These are phyloP conservation scores for Exophiala bonariae DNA, from an alignment of 2,329 filamentous ascomycete genomes.

Conservation along the genomic window DNA sequence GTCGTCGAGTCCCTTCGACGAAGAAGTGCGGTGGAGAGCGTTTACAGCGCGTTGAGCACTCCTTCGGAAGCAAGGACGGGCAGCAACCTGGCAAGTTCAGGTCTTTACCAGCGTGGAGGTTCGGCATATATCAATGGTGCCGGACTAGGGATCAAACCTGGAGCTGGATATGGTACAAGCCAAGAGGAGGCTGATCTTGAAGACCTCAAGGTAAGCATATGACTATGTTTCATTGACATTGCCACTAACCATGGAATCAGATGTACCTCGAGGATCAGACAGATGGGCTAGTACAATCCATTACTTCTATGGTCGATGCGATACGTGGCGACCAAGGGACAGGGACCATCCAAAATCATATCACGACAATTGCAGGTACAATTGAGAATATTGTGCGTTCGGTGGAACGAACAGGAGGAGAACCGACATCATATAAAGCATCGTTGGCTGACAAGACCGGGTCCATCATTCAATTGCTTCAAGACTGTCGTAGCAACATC, in stretches of 20 bases:
- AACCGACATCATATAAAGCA: constrained; percentile 43
- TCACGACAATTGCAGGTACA: constrained; percentile 68
- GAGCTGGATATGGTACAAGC: constrained; percentile 40
- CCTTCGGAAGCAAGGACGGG: constrained; percentile 49
- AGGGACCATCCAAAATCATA: constrained; percentile 66
- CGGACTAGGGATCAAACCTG: constrained; percentile 24
- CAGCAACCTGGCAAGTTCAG: constrained; percentile 7
- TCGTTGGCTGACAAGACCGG: constrained; percentile 45
- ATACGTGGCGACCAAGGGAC: constrained; percentile 67
- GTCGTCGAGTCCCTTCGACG: constrained; percentile 50
- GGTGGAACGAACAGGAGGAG: constrained; percentile 58
- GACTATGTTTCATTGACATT: constrained; percentile 5
- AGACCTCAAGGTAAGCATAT: constrained; percentile 57
- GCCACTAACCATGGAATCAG: constrained; percentile 39
- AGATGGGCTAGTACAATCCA: constrained; percentile 73
- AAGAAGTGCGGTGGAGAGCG: constrained; percentile 67
- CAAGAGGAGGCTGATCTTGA: constrained; percentile 52
- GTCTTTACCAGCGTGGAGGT: constrained; percentile 12
- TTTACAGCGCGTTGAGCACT: constrained; percentile 72
- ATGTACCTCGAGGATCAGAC: constrained; percentile 83
- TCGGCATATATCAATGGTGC: constrained; percentile 19
- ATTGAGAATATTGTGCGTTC: constrained; percentile 69
- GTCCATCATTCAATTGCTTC: constrained; percentile 49
- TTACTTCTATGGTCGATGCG: constrained; percentile 75
- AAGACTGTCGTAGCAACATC: constrained; percentile 65